Percentiles rank a stretch among this genome's conserved stretches.
phyloP scores from a whole-genome alignment of 305 asterid genomes.

The Solanum aculeatissimum region DNA sequence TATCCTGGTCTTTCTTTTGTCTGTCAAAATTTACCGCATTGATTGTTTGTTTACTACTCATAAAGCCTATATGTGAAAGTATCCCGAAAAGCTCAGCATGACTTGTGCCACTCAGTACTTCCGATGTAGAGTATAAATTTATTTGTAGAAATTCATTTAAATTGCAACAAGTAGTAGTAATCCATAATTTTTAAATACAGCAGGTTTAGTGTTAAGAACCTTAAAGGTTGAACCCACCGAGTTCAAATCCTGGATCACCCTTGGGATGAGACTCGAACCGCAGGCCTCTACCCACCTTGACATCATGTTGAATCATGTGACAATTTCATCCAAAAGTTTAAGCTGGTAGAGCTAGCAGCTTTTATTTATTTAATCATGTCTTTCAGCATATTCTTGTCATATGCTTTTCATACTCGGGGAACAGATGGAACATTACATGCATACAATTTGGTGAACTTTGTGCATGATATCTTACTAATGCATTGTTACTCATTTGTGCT shows the following conservation, averaged over 20 bases:
- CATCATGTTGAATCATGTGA: neutral
- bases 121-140: no score
- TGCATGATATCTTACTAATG: neutral
- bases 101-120: no score
- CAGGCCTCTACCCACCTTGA: no score
- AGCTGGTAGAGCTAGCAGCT: neutral
- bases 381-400: neutral
- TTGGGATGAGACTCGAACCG: no score
- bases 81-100: neutral
- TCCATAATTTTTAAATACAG: no score
- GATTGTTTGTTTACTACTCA: neutral
- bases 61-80: neutral
- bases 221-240: no score
- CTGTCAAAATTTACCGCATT: neutral
- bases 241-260: no score
- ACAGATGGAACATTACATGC: neutral
- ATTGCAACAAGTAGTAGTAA: no score
- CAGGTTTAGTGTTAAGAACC: no score
- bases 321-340: neutral
- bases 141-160: no score
- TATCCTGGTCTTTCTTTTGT: neutral
- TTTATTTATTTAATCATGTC: neutral
- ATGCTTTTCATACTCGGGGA: neutral
- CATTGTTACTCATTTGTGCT: neutral
- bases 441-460: neutral